Evolutionary conservation across 306 rosid genomes (phyloP).

Genomic region (Vicia villosa): DNA sequence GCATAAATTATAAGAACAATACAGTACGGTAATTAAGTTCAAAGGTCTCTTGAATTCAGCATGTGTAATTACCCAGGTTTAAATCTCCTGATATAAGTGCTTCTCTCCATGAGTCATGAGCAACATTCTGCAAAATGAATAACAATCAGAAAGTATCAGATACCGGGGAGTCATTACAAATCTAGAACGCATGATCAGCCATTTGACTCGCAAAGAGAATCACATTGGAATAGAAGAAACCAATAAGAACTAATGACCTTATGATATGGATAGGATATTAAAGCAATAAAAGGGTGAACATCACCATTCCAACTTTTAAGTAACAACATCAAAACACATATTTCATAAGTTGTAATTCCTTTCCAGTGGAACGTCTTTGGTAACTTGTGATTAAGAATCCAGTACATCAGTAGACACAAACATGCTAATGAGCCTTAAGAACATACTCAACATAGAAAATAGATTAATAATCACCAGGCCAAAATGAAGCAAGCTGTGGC

Average conservation of each 20-base stretch:
- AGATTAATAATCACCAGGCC: conserved; percentile 72
- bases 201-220: conserved; percentile 24
- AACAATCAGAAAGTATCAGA: conserved; percentile 30
- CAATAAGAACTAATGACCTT: conserved; percentile 17
- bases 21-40: conserved; percentile 1
- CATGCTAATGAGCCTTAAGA: conserved; percentile 15
- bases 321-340: not conserved
- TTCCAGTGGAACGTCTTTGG: conserved; percentile 6
- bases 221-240: conserved; percentile 2
- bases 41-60: conserved; percentile 14
- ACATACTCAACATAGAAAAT: not conserved
- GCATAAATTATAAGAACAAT: conserved; percentile 3
- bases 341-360: not conserved
- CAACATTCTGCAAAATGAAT: conserved; percentile 75
- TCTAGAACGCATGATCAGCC: conserved; percentile 19
- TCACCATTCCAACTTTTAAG: conserved; percentile 6
- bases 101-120: conserved; percentile 80
- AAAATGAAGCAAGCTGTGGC: conserved; percentile 94
- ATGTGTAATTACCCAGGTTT: conserved; percentile 53
- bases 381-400: conserved; percentile 18
- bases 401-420: conserved; percentile 22
- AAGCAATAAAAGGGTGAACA: conserved; percentile 14
- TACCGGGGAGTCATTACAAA: conserved; percentile 13
- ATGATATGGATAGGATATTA: conserved; percentile 8
- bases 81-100: conserved; percentile 57